Evolutionary conservation across 208 protist species (phyloP), one percentile per base, ranked within the genome.

Genomic region (Acanthamoeba sp.): DNA sequence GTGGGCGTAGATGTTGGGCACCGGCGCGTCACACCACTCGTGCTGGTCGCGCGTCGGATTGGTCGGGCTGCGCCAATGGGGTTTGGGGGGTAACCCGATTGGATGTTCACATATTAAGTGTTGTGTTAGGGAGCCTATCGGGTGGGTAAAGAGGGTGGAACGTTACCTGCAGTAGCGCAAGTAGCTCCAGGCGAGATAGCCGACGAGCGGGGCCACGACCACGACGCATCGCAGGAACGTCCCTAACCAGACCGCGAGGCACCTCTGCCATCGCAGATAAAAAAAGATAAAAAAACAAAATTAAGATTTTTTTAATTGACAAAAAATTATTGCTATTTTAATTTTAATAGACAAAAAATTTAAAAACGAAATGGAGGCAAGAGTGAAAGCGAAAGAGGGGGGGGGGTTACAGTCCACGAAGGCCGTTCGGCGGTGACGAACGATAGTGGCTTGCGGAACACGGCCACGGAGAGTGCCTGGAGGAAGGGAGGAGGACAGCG

Each of bases 1-100:
- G 48, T 94, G 94, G 48, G 36, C 22, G 91, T 97, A 97, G 10
- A 96, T 38, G 40, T 91, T 91, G 24, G 96, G 96, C n/a, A 95
- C 16, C 69, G 29, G 16, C 24, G 32, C 16, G 29, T n/a, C 27
- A 14, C 40, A 96, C 95, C 95, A 96, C 71, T 73, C 27, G 24
- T 9, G 64, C 32, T 38, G 64, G 34, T 18, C 64, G 27, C 27
- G 59, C 6, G n/a, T 66, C 27, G 59, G 59, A 34, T 66, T 66
- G 59, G 59, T 32, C n/a, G 59, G 59, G n/a, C 59, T 73, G 64
- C 34, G 14, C 20, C n/a, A 36, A 52, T 3, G 5, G 6, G 48
- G 48, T 52, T 52, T n/a, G n/a, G n/a, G n/a, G n/a, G n/a, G n/a
- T n/a, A n/a, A n/a, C n/a, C n/a, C n/a, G n/a, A n/a, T n/a, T n/a